A percentile compares a stretch with the other conserved stretches of the same genome.
Conservation (phyloP, 176 grass and related monocot species). For the Hsuehochloa calcarea region DNA sequence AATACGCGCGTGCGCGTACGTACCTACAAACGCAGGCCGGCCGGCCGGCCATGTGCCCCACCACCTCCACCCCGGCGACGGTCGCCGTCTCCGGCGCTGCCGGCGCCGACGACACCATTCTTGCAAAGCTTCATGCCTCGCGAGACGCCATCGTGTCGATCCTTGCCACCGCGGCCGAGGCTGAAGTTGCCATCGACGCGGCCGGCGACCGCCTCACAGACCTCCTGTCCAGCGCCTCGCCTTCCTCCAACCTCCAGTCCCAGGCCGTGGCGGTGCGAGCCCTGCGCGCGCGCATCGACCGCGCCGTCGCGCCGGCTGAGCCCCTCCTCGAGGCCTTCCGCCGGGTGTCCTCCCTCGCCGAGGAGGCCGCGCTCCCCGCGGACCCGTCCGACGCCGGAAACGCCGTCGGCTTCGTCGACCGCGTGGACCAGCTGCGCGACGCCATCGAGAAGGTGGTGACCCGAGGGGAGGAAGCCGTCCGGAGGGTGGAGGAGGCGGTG, state of each 20-base stretch:
- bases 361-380: slow-evolving; percentile 14
- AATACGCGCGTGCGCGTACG: background rate
- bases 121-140: slow-evolving; percentile 40
- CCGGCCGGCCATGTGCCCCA: slow-evolving; percentile 37
- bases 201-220: slow-evolving; percentile 8
- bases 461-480: slow-evolving; percentile 49
- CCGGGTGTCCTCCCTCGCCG: slow-evolving; percentile 40
- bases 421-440: slow-evolving; percentile 48
- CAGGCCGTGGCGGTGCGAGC: slow-evolving; percentile 41
- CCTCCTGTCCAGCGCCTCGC: slow-evolving; percentile 20
- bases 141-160: slow-evolving; percentile 37
- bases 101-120: background rate
- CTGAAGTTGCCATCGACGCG: slow-evolving; percentile 32
- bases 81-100: background rate
- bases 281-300: slow-evolving; percentile 50
- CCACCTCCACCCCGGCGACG: slow-evolving; percentile 11
- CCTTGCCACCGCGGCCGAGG: slow-evolving; percentile 27
- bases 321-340: slow-evolving; percentile 39
- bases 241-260: slow-evolving; percentile 48
- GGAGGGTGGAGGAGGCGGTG: slow-evolving; percentile 54
- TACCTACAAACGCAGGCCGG: slow-evolving; percentile 13
- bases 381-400: background rate
- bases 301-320: slow-evolving; percentile 36
- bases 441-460: slow-evolving; percentile 41
- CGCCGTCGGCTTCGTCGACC: slow-evolving; percentile 39